A percentile compares a stretch with the other conserved stretches of the same genome.
Conservation (phyloP, 345 rosid genomes). For the Trapa incisa region DNA sequence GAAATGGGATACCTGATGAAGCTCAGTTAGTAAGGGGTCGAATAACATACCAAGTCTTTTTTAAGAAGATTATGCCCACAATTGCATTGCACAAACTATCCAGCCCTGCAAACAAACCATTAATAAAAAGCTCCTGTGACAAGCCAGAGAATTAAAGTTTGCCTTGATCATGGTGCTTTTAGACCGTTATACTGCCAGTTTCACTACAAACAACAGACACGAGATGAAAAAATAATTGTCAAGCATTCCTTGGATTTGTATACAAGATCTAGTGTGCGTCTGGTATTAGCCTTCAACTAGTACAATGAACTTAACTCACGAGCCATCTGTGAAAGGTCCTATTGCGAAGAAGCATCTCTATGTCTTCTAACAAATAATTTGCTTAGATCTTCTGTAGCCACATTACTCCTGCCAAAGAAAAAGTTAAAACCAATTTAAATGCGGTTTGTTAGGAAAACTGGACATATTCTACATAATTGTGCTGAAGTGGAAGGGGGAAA, state of each 20-base stretch:
- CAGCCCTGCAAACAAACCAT: neutral
- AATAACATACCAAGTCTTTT: neutral
- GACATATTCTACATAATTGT: neutral
- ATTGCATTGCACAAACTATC: neutral
- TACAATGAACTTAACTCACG: neutral
- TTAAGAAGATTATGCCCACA: neutral
- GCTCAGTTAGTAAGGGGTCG: neutral
- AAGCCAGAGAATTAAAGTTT: neutral
- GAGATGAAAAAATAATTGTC: neutral
- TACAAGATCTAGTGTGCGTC: neutral
- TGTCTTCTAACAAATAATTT: slow-evolving; percentile 61
- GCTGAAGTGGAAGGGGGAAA: neutral
- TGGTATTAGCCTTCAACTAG: neutral
- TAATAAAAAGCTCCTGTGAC: neutral
- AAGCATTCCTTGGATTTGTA: neutral
- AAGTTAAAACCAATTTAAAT: slow-evolving; percentile 10
- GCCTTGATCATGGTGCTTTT: neutral
- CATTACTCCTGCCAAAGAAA: slow-evolving; percentile 52
- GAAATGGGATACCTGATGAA: neutral
- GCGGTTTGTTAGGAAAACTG: no score
- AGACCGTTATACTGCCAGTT: neutral
- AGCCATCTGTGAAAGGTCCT: slow-evolving; percentile 5
- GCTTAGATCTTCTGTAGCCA: slow-evolving; percentile 87
- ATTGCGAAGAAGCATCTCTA: slow-evolving; percentile 26
- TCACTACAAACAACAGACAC: neutral